phyloP scores from a whole-genome alignment of 306 rosid species.

The Dryas octopetala region DNA sequence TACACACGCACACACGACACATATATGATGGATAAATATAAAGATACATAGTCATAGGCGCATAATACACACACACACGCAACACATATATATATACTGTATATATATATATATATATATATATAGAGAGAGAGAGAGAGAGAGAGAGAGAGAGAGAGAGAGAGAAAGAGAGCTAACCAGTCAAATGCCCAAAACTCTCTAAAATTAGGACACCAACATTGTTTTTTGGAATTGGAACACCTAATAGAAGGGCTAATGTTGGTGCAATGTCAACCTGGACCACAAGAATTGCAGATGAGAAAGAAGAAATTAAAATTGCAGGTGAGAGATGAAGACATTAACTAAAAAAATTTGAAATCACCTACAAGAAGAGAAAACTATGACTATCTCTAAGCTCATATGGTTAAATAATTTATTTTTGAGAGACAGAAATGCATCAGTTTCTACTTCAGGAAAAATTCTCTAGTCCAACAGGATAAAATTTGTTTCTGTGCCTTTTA shows the following conservation, averaged over 20 bases:
- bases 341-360: not conserved
- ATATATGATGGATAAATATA: too few relatives aligned
- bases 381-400: not conserved
- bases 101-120: too few relatives aligned
- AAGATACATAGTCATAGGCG: too few relatives aligned
- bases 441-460: not conserved
- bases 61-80: too few relatives aligned
- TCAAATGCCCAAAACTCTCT: conserved; percentile 46
- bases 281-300: conserved; percentile 29
- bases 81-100: too few relatives aligned
- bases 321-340: conserved; percentile 24
- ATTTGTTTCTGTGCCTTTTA: not conserved
- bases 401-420: not conserved
- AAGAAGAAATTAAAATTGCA: conserved; percentile 19
- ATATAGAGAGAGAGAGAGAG: conserved; percentile 13
- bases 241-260: conserved; percentile 79
- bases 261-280: conserved; percentile 84
- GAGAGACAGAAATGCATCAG: not conserved
- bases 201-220: conserved; percentile 74
- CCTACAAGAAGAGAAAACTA: conserved; percentile 11
- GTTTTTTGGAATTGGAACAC: conserved; percentile 94
- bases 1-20: too few relatives aligned
- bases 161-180: conserved; percentile 43
- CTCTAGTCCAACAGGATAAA: not conserved
- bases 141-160: conserved; percentile 15